A percentile compares a stretch with the other conserved stretches of the same genome.
Conservation (phyloP, 2,329 filamentous ascomycete species). For the Diaporthe eres region DNA sequence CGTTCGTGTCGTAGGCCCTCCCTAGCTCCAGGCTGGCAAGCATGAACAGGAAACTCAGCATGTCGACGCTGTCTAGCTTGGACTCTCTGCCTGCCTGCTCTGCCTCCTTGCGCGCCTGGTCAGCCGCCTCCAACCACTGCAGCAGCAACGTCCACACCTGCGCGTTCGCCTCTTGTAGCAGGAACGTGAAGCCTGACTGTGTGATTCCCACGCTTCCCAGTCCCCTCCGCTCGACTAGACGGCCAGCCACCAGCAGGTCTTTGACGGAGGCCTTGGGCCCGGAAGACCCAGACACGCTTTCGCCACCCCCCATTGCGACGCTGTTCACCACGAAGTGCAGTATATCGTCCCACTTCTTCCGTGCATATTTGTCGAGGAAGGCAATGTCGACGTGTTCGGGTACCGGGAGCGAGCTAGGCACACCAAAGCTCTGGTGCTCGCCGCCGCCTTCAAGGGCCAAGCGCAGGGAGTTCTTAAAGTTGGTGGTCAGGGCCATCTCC, state of each 20-base stretch:
- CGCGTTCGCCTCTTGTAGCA: constrained; percentile 94
- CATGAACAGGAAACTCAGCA: constrained; percentile 96
- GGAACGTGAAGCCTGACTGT: constrained; percentile 92
- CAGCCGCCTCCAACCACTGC: constrained; percentile 90
- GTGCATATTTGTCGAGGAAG: constrained; percentile 88
- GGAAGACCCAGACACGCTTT: constrained; percentile 58
- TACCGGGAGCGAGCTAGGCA: constrained; percentile 78
- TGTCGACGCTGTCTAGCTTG: constrained; percentile 89
- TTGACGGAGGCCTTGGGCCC: constrained; percentile 85
- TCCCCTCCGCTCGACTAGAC: constrained; percentile 76
- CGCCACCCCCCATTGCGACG: constrained; percentile 69
- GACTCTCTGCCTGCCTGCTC: constrained; percentile 60
- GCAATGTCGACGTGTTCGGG: constrained; percentile 75
- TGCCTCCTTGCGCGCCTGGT: constrained; percentile 60
- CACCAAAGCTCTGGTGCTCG: constrained; percentile 89
- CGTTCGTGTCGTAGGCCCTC: constrained; percentile 88
- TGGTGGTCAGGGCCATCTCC: constrained; percentile 82
- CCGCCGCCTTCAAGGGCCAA: constrained; percentile 91
- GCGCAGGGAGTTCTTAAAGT: constrained; percentile 87
- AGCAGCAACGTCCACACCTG: constrained; percentile 97
- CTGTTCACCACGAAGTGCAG: constrained; percentile 94
- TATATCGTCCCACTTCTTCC: constrained; percentile 94
- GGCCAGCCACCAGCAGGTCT: constrained; percentile 83
- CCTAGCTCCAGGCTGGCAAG: constrained; percentile 94
- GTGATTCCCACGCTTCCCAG: constrained; percentile 79